These are phyloP conservation scores for Ogataea pini DNA, from an alignment of 805 yeast genomes.

Conservation along the genomic window DNA sequence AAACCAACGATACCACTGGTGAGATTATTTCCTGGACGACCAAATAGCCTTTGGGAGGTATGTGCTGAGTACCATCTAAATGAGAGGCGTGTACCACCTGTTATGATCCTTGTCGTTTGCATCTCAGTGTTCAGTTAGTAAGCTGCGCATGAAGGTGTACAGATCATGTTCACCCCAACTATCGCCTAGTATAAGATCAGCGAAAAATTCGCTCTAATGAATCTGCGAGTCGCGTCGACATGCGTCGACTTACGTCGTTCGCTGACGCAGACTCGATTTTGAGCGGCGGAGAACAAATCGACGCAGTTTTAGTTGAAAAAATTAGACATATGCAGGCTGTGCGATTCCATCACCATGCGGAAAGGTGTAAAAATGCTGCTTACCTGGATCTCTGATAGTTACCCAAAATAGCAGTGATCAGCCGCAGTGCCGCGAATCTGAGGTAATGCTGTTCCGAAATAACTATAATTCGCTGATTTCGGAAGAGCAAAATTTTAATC, in stretches of 20 bases:
- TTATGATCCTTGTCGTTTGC: not conserved
- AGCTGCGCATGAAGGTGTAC: not conserved
- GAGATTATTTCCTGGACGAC: slow-evolving; percentile 37
- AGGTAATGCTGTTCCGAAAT: too few species aligned
- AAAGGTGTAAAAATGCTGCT: too few species aligned
- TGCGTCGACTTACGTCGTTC: slow-evolving; percentile 1
- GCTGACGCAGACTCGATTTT: not conserved
- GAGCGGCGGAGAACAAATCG: too few species aligned
- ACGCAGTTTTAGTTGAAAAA: too few species aligned
- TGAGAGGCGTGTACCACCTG: not conserved
- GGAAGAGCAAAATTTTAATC: not conserved
- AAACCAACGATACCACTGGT: slow-evolving; percentile 56
- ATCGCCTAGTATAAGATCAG: slow-evolving; percentile 3
- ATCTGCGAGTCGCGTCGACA: slow-evolving; percentile 1
- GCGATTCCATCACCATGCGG: too few species aligned
- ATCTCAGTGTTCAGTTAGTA: not conserved
- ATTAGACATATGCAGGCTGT: too few species aligned
- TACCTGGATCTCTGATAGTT: not conserved
- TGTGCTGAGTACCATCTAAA: slow-evolving; percentile 11
- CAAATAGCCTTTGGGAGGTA: slow-evolving; percentile 24
- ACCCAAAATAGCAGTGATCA: not conserved
- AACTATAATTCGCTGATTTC: not conserved
- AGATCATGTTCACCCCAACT: too few species aligned
- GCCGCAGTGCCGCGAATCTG: not conserved
- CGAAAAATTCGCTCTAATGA: not conserved